Evolutionary conservation across 2,329 filamentous ascomycete species (phyloP), one percentile per base, ranked within the genome.

Genomic region (Hymenoscyphus albidus): DNA sequence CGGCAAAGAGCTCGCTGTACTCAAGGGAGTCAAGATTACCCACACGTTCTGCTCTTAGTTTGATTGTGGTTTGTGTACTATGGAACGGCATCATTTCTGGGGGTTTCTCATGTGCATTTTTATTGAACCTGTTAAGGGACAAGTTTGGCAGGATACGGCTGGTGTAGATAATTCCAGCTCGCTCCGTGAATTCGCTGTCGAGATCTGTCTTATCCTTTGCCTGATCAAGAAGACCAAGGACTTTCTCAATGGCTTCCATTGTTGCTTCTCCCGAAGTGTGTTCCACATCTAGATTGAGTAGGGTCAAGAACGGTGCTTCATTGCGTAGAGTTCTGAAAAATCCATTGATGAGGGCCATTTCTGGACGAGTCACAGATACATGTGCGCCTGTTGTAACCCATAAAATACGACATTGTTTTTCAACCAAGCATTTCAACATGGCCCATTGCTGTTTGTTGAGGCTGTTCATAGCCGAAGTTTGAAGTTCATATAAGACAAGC

Each of bases 141-240:
- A 27, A 3, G 40, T 76, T 72, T 2, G 70, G 69, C 3, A 73
- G 35, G 6, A 76, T 40, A 2, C 74, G 65, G 39, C 61, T 68
- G 10, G 73, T 59, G 18, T 67, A 58, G 0, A 75, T 7, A 3
- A 73, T 55, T 5, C 73, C 73, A 32, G 70, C 66, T 0, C 71
- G 67, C 62, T 74, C 74, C 3, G 63, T 65, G 57, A 71, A 76
- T 64, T 76, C 72, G 2, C 51, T 68, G 14, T 75, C 73, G 10
- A 62, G 16, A 5, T 18, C 6, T n/a, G 35, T 59, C 32, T 62
- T 58, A 2, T 51, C 16, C 9, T 18, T 12, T 42, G 56, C 13
- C 12, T n/a, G 31, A 31, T 35, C 16, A 16, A 66, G 12, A n/a
- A 59, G 42, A 6, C 27, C 67, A 7, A 48, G 55, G 39, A 65